phyloP scores from a whole-genome alignment of 331 rosid species.

The Pyrus hybrid region DNA sequence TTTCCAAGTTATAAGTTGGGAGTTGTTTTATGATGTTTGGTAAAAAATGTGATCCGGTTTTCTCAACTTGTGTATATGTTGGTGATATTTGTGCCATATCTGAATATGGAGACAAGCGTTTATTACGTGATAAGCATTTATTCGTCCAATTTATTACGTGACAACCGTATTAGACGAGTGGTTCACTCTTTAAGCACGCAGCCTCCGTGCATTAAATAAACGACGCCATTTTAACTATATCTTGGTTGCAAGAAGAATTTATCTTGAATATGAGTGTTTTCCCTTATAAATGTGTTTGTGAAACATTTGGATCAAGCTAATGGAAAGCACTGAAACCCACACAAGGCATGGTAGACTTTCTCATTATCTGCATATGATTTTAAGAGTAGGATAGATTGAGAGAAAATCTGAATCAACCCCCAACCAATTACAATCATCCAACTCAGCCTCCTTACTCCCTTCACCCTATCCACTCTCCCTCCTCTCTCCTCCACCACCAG shows the following conservation, averaged over 20 bases:
- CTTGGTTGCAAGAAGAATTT: neutral
- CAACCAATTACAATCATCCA: constrained; percentile 66
- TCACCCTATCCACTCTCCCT: constrained; percentile 50
- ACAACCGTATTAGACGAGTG: too few species aligned
- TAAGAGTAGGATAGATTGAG: constrained; percentile 17
- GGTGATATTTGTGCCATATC: too few species aligned
- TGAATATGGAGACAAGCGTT: too few species aligned
- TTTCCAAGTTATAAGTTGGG: neutral
- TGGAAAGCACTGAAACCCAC: neutral
- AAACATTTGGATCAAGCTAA: neutral
- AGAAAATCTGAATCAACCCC: constrained; percentile 16
- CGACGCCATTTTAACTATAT: neutral
- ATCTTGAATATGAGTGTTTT: neutral
- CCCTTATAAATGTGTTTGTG: too few species aligned
- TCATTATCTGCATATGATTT: constrained; percentile 1
- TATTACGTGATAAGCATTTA: too few species aligned
- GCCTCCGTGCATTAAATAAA: too few species aligned
- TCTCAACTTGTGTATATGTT: too few species aligned
- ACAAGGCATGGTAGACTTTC: neutral
- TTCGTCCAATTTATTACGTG: too few species aligned
- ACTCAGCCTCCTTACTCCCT: constrained; percentile 36
- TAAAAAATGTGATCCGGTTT: too few species aligned
- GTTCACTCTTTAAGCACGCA: too few species aligned
- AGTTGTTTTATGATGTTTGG: neutral
- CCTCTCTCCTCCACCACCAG: constrained; percentile 29